Evolutionary conservation across 2,329 filamentous ascomycete genomes (phyloP).

Genomic region (Magnaporthales sp.): DNA sequence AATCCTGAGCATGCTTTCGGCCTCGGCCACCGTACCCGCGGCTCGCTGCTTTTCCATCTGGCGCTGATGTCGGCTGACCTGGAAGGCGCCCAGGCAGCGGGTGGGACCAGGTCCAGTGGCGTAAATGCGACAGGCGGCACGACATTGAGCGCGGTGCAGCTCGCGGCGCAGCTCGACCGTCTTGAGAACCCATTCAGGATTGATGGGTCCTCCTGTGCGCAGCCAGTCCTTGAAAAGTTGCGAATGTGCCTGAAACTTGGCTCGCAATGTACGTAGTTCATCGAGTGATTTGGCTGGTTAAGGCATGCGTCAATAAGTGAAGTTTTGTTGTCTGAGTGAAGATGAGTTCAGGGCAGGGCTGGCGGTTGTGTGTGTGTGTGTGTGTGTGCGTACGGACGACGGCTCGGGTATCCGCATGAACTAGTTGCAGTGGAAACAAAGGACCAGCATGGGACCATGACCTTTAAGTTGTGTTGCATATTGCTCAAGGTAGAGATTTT

Average conservation of each 20-base stretch:
- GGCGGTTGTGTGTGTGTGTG: neutral
- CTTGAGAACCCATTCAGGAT: conserved; percentile 46
- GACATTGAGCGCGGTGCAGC: conserved; percentile 49
- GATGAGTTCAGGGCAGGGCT: neutral
- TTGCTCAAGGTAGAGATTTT: too few species aligned
- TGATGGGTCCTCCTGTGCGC: conserved; percentile 43
- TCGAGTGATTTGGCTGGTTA: conserved; percentile 39
- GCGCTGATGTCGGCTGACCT: conserved; percentile 42
- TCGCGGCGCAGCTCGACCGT: conserved; percentile 38
- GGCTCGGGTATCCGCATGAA: neutral
- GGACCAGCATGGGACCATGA: neutral
- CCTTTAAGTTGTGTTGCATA: neutral
- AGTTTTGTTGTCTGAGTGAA: neutral
- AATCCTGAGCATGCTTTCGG: neutral
- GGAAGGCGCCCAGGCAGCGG: conserved; percentile 47
- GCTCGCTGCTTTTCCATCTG: conserved; percentile 19
- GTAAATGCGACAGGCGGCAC: conserved; percentile 47
- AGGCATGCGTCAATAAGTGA: conserved; percentile 5
- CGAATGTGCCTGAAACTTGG: conserved; percentile 36
- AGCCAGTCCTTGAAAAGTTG: conserved; percentile 46
- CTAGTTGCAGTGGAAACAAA: neutral
- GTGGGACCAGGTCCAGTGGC: conserved; percentile 36
- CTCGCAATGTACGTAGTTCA: conserved; percentile 37
- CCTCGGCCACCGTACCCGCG: neutral
- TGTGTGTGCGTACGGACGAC: neutral